A percentile compares a stretch with the other conserved stretches of the same genome.
Conservation (phyloP, 805 yeast genomes). For the Nakazawaea sp. region DNA sequence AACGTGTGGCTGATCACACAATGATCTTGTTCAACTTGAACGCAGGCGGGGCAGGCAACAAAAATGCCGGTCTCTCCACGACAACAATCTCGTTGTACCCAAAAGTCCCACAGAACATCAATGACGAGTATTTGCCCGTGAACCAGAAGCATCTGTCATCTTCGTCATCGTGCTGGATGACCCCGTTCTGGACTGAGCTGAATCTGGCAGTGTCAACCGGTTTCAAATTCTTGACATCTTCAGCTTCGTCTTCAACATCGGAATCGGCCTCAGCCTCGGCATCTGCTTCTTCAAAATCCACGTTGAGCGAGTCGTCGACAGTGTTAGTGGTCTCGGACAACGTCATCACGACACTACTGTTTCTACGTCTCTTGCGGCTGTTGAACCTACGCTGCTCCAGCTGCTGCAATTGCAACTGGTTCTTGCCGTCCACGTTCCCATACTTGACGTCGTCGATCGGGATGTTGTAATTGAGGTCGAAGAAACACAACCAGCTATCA, state of each 20-base stretch:
- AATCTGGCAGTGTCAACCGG: constrained; percentile 11
- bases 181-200: constrained; percentile 12
- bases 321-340: constrained; percentile 30
- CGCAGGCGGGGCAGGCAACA: constrained; percentile 54
- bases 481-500: constrained; percentile 68
- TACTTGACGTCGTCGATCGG: constrained; percentile 31
- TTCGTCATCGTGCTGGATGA: constrained; percentile 14
- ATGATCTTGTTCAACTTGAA: constrained; percentile 53
- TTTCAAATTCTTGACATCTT: constrained; percentile 7
- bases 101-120: constrained; percentile 54
- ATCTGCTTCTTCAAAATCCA: constrained; percentile 25
- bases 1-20: constrained; percentile 21
- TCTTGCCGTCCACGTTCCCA: constrained; percentile 23
- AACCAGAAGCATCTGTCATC: constrained; percentile 56
- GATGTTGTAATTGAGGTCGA: constrained; percentile 56
- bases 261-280: constrained; percentile 26
- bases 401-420: constrained; percentile 25
- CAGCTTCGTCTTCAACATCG: constrained; percentile 16
- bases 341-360: constrained; percentile 19
- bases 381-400: constrained; percentile 27
- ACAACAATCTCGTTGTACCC: constrained; percentile 54
- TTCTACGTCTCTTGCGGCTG: constrained; percentile 25
- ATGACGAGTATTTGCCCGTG: constrained; percentile 67
- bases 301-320: constrained; percentile 13
- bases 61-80: constrained; percentile 67